Conservation (phyloP, 352 stramenopile species). For the Phytophthora ohioensis region DNA sequence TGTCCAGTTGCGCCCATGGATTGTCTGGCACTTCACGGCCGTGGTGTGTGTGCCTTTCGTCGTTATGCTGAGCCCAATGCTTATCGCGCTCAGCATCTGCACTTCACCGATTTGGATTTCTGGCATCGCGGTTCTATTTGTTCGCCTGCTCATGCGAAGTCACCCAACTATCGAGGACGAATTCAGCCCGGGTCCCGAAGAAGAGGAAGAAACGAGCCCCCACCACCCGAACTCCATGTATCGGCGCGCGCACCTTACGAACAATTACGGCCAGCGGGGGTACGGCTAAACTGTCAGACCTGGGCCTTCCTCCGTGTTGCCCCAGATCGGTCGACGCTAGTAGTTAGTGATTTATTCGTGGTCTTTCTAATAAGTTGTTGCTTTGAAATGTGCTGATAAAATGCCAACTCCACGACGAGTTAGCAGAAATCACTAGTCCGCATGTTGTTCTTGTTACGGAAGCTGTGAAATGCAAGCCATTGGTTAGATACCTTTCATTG, state of each 20-base stretch:
- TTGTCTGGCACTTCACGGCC: slow-evolving; percentile 75
- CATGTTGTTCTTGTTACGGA: too few species aligned
- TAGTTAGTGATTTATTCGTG: slow-evolving; percentile 45
- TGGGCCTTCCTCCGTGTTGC: slow-evolving; percentile 1
- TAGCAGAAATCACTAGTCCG: too few species aligned
- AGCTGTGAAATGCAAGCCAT: neutral
- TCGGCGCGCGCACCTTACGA: slow-evolving; percentile 48
- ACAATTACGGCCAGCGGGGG: slow-evolving; percentile 35
- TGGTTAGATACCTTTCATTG: slow-evolving; percentile 48
- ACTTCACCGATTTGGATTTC: slow-evolving; percentile 83
- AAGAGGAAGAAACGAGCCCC: slow-evolving; percentile 49
- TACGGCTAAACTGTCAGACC: slow-evolving; percentile 25
- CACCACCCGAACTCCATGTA: slow-evolving; percentile 65
- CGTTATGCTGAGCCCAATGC: slow-evolving; percentile 76
- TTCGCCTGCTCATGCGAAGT: slow-evolving; percentile 54
- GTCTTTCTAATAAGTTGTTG: slow-evolving; percentile 22
- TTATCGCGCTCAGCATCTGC: slow-evolving; percentile 80
- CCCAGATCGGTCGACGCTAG: slow-evolving; percentile 12
- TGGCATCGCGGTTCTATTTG: slow-evolving; percentile 60
- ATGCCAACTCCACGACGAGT: too few species aligned
- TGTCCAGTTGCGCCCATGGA: slow-evolving; percentile 58
- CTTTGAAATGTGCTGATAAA: slow-evolving; percentile 2
- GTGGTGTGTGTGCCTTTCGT: slow-evolving; percentile 78
- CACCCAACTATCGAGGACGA: slow-evolving; percentile 44
- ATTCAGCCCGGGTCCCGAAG: slow-evolving; percentile 50